Evolutionary conservation across 2,329 filamentous ascomycete species (phyloP).

Genomic region (Chaetomiaceae sp.): DNA sequence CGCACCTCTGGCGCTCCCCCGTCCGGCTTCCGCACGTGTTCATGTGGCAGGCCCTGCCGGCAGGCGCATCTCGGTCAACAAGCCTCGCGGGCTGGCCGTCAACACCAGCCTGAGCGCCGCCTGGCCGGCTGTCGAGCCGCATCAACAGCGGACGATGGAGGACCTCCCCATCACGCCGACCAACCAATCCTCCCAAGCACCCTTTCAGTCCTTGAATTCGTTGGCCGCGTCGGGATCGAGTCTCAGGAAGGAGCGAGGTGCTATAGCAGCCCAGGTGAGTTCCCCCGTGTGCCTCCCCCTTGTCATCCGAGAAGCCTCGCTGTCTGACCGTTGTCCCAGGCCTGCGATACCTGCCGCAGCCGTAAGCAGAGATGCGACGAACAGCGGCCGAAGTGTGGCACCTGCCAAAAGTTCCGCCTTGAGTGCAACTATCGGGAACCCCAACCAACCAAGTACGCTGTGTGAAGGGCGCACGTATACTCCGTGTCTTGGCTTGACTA

Average conservation of each 20-base stretch:
- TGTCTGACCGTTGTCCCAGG: conserved; percentile 28
- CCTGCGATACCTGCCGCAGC: conserved; percentile 53
- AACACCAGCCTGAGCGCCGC: neutral
- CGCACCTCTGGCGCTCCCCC: neutral
- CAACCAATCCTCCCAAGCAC: neutral
- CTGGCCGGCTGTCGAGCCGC: neutral
- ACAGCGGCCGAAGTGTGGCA: conserved; percentile 53
- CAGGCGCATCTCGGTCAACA: neutral
- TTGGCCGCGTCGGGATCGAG: conserved; percentile 8
- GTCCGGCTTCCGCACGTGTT: neutral
- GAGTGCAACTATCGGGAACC: conserved; percentile 56
- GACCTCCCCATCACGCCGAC: conserved; percentile 12
- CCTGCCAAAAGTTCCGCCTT: conserved; percentile 51
- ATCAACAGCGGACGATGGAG: conserved; percentile 10
- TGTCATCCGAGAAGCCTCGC: neutral
- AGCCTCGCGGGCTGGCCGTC: neutral
- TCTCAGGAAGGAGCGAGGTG: conserved; percentile 39
- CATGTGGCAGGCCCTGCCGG: neutral
- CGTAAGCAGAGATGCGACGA: conserved; percentile 63
- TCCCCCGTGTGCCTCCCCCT: neutral
- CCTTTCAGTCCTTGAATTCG: neutral
- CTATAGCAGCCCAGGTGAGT: conserved; percentile 42
- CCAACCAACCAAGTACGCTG: conserved; percentile 53
- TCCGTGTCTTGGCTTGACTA: neutral
- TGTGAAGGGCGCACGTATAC: neutral